Evolutionary conservation across 306 rosid species (phyloP).

Genomic region (Lablab purpureus): DNA sequence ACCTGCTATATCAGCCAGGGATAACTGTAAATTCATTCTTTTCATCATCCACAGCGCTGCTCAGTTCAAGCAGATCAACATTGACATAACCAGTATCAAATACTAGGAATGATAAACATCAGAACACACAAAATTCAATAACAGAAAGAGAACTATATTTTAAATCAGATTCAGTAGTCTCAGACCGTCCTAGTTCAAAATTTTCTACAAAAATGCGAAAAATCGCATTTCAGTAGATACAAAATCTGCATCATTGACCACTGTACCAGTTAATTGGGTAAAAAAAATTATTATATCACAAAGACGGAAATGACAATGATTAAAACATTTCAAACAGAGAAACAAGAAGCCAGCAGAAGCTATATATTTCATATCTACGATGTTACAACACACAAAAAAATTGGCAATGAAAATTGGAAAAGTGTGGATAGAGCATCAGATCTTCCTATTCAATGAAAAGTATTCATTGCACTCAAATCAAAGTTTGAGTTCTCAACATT

Average conservation of each 20-base stretch:
- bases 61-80: neutral
- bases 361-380: neutral
- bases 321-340: neutral
- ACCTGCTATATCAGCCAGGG: conserved; percentile 81
- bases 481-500: conserved; percentile 44
- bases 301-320: neutral
- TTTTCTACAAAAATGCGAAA: conserved; percentile 62
- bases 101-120: neutral
- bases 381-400: neutral
- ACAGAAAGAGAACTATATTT: neutral
- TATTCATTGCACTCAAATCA: conserved; percentile 48
- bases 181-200: conserved; percentile 95
- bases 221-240: conserved; percentile 51
- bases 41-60: conserved; percentile 71
- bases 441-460: conserved; percentile 52
- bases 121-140: neutral
- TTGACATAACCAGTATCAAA: neutral
- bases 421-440: conserved; percentile 39
- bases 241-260: conserved; percentile 65
- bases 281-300: no score
- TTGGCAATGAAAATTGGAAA: neutral
- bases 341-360: neutral
- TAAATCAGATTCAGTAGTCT: conserved; percentile 53
- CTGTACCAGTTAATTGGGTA: neutral
- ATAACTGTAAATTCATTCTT: conserved; percentile 71